Conservation (phyloP, 164 flowering plant genomes). For the Stephania cephalantha region DNA sequence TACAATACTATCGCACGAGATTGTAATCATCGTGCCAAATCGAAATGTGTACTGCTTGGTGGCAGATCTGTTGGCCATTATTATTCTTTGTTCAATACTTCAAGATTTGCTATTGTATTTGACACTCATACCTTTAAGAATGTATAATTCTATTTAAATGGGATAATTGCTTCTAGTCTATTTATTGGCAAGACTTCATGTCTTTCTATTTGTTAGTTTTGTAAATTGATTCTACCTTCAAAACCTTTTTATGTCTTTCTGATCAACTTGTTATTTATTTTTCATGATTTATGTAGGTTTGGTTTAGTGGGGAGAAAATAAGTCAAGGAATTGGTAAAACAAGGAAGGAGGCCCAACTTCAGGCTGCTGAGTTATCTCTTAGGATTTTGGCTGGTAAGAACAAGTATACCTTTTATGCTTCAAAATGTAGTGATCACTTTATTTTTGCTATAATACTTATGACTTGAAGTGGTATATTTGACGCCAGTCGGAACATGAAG, state of each 20-base stretch:
- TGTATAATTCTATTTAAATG: not conserved
- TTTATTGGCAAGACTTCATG: not conserved
- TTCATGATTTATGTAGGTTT: constrained; percentile 42
- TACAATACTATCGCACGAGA: too few relatives aligned
- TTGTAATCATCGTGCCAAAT: not conserved
- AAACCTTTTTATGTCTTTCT: not conserved
- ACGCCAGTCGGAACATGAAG: not conserved
- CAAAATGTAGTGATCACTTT: not conserved
- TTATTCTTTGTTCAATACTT: not conserved
- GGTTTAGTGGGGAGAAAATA: constrained; percentile 78
- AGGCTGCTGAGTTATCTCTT: constrained; percentile 78
- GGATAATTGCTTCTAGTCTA: not conserved
- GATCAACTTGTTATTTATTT: constrained; percentile 5
- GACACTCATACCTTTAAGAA: not conserved
- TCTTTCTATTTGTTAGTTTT: not conserved
- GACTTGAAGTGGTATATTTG: not conserved
- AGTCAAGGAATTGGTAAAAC: constrained; percentile 81
- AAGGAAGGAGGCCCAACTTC: constrained; percentile 74
- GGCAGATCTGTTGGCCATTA: not conserved
- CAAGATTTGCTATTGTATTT: not conserved
- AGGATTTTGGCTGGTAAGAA: constrained; percentile 64
- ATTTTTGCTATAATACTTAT: constrained; percentile 3
- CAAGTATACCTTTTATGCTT: constrained; percentile 6
- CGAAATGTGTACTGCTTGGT: not conserved
- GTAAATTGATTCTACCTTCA: not conserved